Conservation (phyloP, 2,329 filamentous ascomycete genomes). For the Onygena corvina region DNA sequence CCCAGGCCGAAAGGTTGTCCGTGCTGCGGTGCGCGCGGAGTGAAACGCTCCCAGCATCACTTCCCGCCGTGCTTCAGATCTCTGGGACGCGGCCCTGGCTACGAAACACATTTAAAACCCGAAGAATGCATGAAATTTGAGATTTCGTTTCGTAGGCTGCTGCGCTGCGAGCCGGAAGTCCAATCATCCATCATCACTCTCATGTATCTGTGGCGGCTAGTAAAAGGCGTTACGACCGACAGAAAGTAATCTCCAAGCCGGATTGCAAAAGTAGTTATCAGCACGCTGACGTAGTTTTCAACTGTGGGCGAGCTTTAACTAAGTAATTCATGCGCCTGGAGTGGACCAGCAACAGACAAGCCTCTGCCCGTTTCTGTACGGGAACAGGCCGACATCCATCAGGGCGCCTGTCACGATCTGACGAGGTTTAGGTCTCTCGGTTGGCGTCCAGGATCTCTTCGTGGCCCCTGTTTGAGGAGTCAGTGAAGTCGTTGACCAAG, state of each 20-base stretch:
- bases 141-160: neutral
- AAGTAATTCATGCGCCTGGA: neutral
- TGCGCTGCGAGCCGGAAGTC: neutral
- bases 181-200: constrained; percentile 1
- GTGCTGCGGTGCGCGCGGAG: neutral
- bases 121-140: neutral
- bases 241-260: too few species aligned
- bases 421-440: neutral
- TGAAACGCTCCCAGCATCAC: constrained; percentile 1
- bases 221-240: neutral
- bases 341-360: neutral
- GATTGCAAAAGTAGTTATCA: neutral
- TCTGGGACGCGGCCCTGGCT: neutral
- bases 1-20: constrained; percentile 1
- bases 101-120: constrained; percentile 6
- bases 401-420: neutral
- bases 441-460: neutral
- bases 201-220: constrained; percentile 2
- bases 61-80: constrained; percentile 1
- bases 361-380: neutral
- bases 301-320: too few species aligned
- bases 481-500: neutral
- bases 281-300: neutral
- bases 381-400: neutral
- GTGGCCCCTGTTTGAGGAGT: neutral